Base-by-base conservation (phyloP, 23 red algal species). In the Gracilaria domingensis region DNA sequence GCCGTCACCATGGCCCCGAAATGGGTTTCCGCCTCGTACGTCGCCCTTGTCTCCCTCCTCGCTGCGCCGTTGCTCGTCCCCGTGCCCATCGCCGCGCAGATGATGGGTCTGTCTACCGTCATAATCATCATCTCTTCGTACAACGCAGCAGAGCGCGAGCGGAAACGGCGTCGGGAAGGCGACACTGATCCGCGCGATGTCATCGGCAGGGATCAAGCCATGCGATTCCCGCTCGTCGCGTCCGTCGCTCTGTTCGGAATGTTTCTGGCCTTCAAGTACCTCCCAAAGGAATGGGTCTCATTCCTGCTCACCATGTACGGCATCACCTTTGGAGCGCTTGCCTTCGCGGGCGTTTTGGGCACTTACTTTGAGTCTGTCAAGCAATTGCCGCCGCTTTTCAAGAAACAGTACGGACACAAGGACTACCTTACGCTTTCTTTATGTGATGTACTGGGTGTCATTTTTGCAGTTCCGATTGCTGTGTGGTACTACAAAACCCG, bases 211-310 rank as follows among this genome's bases (percentile, higher is more conserved):
- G 69, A 81, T 58, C 88, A 90, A 50, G 96, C 93, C 6, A 92
- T 81, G 34, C 93, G 93, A 17, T 95, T 98, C 64, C 96, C 96
- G 14, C 39, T 98, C 0, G 87, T 95, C 35, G 96, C 96, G 0
- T 98, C 96, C 14, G 50, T 62, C 13, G 81, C 81, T 16, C 84
- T 98, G 49, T 57, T 95, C 34, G 92, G 88, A 20, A 83, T 98
- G 82, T 98, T 88, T 88, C 79, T 98, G 21, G 96, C 96, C 3
- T 95, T 98, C 88, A 95, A 95, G 61, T 98, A 93, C 61, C 81
- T 98, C 38, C 96, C 96, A 0, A 82, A 88, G 53, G 78, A 88
- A 21, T 82, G 83, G 81, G 93, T 98, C 7, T 66, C 83, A 26
- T 80, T 87, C 74, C 32, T 89, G 60, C 55, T 97, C 23, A 89